Base-by-base conservation (phyloP, 306 rosid genomes). In the Datisca glomerata region DNA sequence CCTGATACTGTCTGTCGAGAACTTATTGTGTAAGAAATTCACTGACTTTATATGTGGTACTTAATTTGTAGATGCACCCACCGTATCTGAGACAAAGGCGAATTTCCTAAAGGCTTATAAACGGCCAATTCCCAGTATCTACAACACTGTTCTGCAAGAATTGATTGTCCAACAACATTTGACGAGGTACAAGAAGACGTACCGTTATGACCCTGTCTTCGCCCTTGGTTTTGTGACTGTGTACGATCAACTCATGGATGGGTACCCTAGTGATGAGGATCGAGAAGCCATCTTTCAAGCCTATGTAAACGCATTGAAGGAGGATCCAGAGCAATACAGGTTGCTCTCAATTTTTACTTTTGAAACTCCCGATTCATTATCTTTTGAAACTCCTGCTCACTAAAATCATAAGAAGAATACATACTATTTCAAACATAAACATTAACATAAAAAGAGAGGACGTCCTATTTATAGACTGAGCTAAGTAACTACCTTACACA, bases 161-260 rank as follows among this genome's bases (percentile, higher is more conserved):
- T 77, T 85, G 61, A 81, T 91, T 64, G 98, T 91, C 23, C 96
- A 80, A 74, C 98, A 91, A 49, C 99, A 85, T 69, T 70, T 91
- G 74, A 73, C 73, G 79, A 75, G 76, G 68, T 91, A 91, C 73
- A 91, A 91, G 85, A 78, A 48, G 61, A 68, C 94, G 12, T 80
- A 75, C 53, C 49, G 81, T 12, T 91, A 85, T 53, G 99, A 91
- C 13, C 94, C 96, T 27, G 73, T 85, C 52, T 85, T 91, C 41
- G 94, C 94, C 13, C 96, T 91, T 55, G 94, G 96, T 49, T 91
- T 85, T 21, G 94, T 84, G 51, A 91, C 96, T 22, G 87, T 91
- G 12, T 84, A 70, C 45, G 94, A 91, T 60, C 91, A 85, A 53
- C 94, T 91, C 53, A 91, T 91, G 94, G 99, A 91, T n/a, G 96